phyloP scores from a whole-genome alignment of 2,329 filamentous ascomycete genomes.

The Diaporthe sp. region DNA sequence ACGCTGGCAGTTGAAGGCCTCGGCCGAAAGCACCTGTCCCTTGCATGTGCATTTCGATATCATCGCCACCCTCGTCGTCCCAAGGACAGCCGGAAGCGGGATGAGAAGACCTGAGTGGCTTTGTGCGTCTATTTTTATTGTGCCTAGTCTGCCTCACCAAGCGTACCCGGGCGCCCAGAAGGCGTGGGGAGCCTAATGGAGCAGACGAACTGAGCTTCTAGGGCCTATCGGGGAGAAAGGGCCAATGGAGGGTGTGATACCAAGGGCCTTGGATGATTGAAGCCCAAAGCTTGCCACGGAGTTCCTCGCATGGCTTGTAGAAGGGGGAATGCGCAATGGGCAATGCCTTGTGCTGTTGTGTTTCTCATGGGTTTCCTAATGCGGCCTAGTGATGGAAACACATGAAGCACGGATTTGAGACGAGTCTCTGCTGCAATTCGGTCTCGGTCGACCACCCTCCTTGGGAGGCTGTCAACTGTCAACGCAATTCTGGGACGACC shows the following conservation, averaged over 20 bases:
- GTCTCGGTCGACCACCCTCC: constrained; percentile 21
- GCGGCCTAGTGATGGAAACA: constrained; percentile 20
- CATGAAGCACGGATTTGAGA: constrained; percentile 34
- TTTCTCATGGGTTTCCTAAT: constrained; percentile 27
- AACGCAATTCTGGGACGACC: constrained; percentile 30
- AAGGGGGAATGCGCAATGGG: neutral
- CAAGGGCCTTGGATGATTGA: neutral
- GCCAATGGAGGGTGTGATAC: neutral
- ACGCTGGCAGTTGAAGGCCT: neutral
- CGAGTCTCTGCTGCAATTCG: constrained; percentile 17
- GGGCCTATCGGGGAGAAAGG: neutral
- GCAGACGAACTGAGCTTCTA: constrained; percentile 8
- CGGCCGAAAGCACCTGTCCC: neutral
- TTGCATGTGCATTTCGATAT: neutral
- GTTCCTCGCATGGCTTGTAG: constrained; percentile 13
- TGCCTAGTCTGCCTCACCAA: constrained; percentile 11
- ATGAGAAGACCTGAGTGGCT: neutral
- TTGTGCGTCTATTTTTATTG: constrained; percentile 2
- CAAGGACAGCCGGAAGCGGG: neutral
- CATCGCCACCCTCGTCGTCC: constrained; percentile 11
- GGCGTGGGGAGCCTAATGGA: constrained; percentile 9
- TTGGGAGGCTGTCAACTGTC: constrained; percentile 28
- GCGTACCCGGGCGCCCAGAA: constrained; percentile 6
- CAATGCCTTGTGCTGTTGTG: constrained; percentile 16
- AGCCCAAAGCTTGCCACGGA: neutral